Evolutionary conservation across 108 stramenopile species (phyloP), one percentile per base, ranked within the genome.

Genomic region (Bacterosira constricta): DNA sequence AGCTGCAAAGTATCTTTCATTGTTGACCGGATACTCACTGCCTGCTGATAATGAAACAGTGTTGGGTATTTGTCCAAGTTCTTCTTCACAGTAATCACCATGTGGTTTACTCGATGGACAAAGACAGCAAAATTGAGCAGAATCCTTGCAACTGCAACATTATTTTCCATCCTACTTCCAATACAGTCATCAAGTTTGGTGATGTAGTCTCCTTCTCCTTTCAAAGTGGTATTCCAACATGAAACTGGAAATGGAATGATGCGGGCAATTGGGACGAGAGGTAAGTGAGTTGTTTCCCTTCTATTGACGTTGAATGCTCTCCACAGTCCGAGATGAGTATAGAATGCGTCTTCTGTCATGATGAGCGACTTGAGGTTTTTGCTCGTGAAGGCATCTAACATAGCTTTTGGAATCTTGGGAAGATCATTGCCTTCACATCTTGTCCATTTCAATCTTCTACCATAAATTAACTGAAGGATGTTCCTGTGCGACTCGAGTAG

Each of bases 161-260:
- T 37, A 4, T 3, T n/a, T 20, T 58, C 56, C 7, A 6, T 58
- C 18, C 56, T 7, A 12, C 34, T 37, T 36, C 56, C 56, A 37
- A 58, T 34, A 4, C 18, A 4, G 20, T 58, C 56, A 58, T 32
- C 8, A 18, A 58, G 35, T 36, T 58, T 58, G 13, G 56, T 58
- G 31, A 58, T 58, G 2, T 32, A 36, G 21, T 58, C 56, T 9
- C 35, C 32, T 35, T 35, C 35, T 9, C 56, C 56, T 58, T 58
- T 58, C n/a, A n/a, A n/a, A 3, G 37, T 12, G 20, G 56, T 4
- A 36, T 58, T 58, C 56, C 56, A 58, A 3, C 8, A 3, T 15
- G 56, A 35, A 17, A 58, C 35, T 17, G 3, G 2, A 2, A 36
- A 36, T 8, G 56, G 56, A 2, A 58, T 35, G 18, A 58, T 58